A percentile compares a stretch with the other conserved stretches of the same genome.
phyloP scores from a whole-genome alignment of 192 early-diverging fungal genomes.

The Cladochytrium replicatum region DNA sequence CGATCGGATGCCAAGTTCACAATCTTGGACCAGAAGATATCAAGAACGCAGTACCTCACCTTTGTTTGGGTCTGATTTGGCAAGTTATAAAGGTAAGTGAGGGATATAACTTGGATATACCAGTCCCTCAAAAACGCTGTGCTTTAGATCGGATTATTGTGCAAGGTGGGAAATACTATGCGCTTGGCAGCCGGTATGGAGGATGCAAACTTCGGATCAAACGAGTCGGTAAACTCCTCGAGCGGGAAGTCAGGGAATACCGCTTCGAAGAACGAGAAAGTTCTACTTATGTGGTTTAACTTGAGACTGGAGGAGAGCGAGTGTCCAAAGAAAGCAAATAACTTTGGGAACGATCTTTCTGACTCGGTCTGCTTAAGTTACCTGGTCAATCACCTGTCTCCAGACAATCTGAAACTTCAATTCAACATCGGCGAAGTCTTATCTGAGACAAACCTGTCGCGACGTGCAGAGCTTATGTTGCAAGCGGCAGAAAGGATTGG shows the following conservation, averaged over 20 bases:
- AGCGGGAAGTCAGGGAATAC: no score
- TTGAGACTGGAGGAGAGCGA: constrained; percentile 1
- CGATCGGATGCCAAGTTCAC: constrained; percentile 23
- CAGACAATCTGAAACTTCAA: constrained; percentile 1
- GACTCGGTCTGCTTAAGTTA: constrained; percentile 14
- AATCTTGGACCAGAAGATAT: constrained; percentile 22
- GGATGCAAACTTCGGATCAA: no score
- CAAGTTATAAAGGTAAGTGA: constrained; percentile 30
- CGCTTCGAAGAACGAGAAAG: constrained; percentile 12
- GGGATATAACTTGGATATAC: no score
- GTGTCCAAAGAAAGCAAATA: constrained; percentile 2
- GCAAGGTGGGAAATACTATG: no score
- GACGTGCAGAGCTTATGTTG: constrained; percentile 24
- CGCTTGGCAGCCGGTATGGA: no score
- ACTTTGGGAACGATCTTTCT: constrained; percentile 20
- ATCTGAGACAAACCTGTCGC: constrained; percentile 9
- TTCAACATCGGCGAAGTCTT: not conserved
- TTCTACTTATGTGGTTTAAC: constrained; percentile 23
- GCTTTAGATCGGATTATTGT: no score
- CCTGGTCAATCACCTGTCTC: constrained; percentile 10
- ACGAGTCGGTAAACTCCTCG: no score
- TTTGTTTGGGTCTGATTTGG: constrained; percentile 21
- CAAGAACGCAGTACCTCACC: constrained; percentile 17
- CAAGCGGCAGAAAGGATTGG: constrained; percentile 24
- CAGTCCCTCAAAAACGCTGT: no score